These are phyloP conservation scores for Scutellaria galericulata DNA, from an alignment of 257 asterid species.

Conservation along the genomic window DNA sequence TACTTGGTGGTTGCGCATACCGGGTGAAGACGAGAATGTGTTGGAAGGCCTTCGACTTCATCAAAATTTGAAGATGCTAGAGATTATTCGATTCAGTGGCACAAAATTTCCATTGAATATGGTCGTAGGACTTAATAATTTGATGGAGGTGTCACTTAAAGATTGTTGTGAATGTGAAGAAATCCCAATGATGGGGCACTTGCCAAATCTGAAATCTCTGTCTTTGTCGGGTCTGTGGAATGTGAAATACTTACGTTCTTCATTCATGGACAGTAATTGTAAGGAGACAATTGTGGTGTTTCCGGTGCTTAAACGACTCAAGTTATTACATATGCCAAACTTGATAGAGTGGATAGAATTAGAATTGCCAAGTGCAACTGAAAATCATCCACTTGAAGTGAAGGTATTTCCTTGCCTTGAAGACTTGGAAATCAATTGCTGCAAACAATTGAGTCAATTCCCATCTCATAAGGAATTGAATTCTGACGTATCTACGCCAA, in stretches of 20 bases:
- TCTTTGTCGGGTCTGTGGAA: neutral
- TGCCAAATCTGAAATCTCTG: slow-evolving; percentile 19
- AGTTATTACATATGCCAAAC: neutral
- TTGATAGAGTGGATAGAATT: neutral
- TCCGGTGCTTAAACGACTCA: neutral
- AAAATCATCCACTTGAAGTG: neutral
- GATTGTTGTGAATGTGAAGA: neutral
- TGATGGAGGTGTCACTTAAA: neutral
- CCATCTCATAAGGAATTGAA: too few relatives aligned
- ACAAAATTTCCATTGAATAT: neutral
- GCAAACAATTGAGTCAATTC: neutral
- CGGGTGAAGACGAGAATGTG: slow-evolving; percentile 16
- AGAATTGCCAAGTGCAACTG: neutral
- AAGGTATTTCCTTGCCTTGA: neutral
- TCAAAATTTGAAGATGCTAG: neutral
- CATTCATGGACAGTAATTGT: neutral
- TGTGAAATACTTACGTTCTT: neutral
- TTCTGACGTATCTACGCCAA: too few relatives aligned
- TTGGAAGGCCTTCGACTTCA: slow-evolving; percentile 18
- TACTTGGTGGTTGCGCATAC: neutral
- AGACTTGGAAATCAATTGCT: neutral
- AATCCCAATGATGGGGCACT: slow-evolving; percentile 15
- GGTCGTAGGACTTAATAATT: slow-evolving; percentile 15
- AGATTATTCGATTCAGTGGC: neutral
- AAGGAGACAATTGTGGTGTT: neutral